A percentile compares a stretch with the other conserved stretches of the same genome.
phyloP scores from a whole-genome alignment of 1,284 basidiomycete genomes.

The Malassezia dermatis region DNA sequence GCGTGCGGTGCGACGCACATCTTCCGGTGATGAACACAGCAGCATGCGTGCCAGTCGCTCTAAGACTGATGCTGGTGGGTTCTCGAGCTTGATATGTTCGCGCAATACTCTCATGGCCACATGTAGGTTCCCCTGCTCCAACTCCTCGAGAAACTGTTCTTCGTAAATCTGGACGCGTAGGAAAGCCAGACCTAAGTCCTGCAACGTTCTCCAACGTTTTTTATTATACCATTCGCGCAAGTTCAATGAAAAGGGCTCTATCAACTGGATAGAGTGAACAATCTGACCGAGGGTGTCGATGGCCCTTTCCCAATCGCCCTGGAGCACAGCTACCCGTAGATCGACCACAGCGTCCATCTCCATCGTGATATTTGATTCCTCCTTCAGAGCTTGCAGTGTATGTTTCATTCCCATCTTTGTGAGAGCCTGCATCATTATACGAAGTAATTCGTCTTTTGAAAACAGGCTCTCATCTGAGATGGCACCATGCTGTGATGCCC shows the following conservation, averaged over 20 bases:
- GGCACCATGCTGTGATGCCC: neutral
- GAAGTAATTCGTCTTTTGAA: constrained; percentile 79
- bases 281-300: constrained; percentile 50
- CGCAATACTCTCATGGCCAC: constrained; percentile 74
- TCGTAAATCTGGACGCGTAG: constrained; percentile 76
- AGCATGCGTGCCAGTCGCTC: constrained; percentile 38
- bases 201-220: neutral
- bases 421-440: constrained; percentile 78
- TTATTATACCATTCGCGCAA: neutral
- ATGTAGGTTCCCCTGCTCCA: constrained; percentile 71
- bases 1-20: constrained; percentile 65
- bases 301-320: constrained; percentile 73
- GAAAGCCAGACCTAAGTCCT: constrained; percentile 34
- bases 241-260: neutral
- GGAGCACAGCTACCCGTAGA: constrained; percentile 70
- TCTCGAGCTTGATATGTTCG: constrained; percentile 65
- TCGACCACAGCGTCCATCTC: constrained; percentile 68
- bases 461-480: neutral
- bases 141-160: constrained; percentile 91
- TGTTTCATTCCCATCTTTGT: constrained; percentile 85
- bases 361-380: constrained; percentile 81
- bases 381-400: constrained; percentile 74
- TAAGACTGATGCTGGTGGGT: constrained; percentile 27
- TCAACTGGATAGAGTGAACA: neutral
- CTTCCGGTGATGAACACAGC: constrained; percentile 54